These are phyloP conservation scores for Saccharomycopsis sp. DNA, from an alignment of 805 yeast species.

Conservation along the genomic window DNA sequence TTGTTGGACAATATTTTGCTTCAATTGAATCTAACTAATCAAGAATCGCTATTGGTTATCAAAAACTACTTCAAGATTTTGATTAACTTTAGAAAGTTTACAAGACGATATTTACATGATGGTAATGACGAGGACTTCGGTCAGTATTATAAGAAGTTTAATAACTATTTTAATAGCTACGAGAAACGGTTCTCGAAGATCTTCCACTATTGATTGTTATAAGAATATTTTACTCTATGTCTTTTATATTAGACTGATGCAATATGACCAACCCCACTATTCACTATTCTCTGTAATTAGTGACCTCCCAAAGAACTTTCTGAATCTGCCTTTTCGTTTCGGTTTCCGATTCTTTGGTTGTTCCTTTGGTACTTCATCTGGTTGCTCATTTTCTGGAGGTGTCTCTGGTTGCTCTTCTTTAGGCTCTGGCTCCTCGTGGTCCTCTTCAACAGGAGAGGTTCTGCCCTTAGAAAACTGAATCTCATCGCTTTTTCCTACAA, in stretches of 20 bases:
- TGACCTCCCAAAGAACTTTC: not conserved
- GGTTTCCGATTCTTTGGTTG: not conserved
- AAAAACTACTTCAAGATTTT: constrained; percentile 4
- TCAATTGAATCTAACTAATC: constrained; percentile 4
- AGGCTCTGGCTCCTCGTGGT: not conserved
- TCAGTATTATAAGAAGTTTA: constrained; percentile 1
- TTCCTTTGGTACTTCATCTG: not conserved
- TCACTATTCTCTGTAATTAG: too few species aligned
- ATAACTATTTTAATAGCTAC: not conserved
- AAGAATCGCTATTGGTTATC: not conserved
- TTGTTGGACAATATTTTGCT: constrained; percentile 13
- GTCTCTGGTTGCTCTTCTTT: not conserved
- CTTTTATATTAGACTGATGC: not conserved
- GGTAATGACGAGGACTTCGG: not conserved
- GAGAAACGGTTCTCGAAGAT: constrained; percentile 3
- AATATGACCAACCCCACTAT: too few species aligned
- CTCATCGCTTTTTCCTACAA: not conserved
- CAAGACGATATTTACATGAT: not conserved
- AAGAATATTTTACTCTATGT: not conserved
- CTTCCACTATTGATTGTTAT: not conserved
- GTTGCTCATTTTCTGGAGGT: not conserved
- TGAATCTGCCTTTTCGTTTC: not conserved
- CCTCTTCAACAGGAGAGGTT: not conserved
- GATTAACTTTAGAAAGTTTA: constrained; percentile 7
- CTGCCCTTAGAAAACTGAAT: not conserved